Evolutionary conservation across 257 asterid species (phyloP).

Genomic region (Lycium ferocissimum): DNA sequence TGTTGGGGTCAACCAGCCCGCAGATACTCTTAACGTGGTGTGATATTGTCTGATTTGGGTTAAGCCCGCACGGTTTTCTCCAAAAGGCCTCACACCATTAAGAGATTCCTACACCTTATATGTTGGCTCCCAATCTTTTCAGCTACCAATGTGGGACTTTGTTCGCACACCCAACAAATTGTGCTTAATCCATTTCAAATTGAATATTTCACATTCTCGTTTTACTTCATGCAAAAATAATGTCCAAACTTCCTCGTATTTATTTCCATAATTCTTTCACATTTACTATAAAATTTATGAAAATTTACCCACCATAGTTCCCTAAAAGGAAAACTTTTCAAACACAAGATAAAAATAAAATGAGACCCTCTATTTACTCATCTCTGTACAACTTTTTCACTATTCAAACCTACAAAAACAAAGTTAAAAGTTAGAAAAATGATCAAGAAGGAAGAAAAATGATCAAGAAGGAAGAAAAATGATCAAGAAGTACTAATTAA

Average conservation of each 20-base stretch:
- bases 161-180: too few relatives aligned
- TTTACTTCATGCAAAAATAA: not conserved
- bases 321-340: not conserved
- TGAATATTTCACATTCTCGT: not conserved
- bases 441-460: not conserved
- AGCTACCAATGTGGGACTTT: too few relatives aligned
- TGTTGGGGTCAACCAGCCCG: too few relatives aligned
- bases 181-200: not conserved
- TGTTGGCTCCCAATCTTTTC: too few relatives aligned
- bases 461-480: too few relatives aligned
- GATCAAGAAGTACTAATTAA: not conserved
- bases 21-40: too few relatives aligned
- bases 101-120: too few relatives aligned
- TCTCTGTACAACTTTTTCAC: not conserved
- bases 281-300: not conserved
- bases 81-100: too few relatives aligned
- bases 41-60: too few relatives aligned
- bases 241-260: not conserved
- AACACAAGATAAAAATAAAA: not conserved
- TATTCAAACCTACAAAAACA: not conserved
- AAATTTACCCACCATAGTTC: not conserved
- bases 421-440: not conserved
- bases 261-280: not conserved
- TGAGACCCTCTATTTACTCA: not conserved
- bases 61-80: too few relatives aligned